These are phyloP conservation scores for Trichoderma sp. DNA, from an alignment of 2,329 filamentous ascomycete species.

Conservation along the genomic window DNA sequence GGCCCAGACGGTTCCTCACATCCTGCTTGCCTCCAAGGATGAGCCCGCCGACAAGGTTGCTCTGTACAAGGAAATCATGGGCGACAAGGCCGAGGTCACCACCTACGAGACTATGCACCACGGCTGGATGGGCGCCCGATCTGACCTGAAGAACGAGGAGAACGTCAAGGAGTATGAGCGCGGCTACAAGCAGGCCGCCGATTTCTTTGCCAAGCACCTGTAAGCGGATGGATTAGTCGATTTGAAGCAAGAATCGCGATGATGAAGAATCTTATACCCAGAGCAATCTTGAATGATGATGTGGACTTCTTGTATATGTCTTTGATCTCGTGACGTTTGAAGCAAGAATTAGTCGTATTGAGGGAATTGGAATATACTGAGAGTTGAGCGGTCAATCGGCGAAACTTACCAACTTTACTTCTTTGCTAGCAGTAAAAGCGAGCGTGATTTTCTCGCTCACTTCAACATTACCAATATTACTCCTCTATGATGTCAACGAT, in stretches of 20 bases:
- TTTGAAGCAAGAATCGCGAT: neutral
- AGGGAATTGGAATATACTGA: neutral
- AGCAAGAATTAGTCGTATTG: neutral
- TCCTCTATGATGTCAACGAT: neutral
- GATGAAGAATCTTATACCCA: constrained; percentile 5
- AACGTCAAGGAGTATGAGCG: constrained; percentile 51
- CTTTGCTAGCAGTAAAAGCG: neutral
- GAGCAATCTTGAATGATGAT: neutral
- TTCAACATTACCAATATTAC: neutral
- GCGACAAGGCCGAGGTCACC: constrained; percentile 45
- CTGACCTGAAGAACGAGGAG: constrained; percentile 48
- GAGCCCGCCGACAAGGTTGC: constrained; percentile 48
- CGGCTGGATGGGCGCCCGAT: constrained; percentile 61
- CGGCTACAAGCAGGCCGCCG: constrained; percentile 49
- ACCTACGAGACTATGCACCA: constrained; percentile 55
- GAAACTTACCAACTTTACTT: neutral
- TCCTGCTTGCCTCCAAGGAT: constrained; percentile 52
- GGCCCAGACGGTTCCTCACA: constrained; percentile 48
- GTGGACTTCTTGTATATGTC: neutral
- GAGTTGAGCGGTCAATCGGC: neutral
- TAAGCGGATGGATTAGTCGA: constrained; percentile 23
- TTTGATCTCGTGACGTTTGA: neutral
- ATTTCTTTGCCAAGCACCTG: constrained; percentile 48
- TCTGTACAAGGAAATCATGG: constrained; percentile 46
- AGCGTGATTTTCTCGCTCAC: neutral